These are phyloP conservation scores for Dryas octopetala DNA, from an alignment of 306 rosid species.

Conservation along the genomic window DNA sequence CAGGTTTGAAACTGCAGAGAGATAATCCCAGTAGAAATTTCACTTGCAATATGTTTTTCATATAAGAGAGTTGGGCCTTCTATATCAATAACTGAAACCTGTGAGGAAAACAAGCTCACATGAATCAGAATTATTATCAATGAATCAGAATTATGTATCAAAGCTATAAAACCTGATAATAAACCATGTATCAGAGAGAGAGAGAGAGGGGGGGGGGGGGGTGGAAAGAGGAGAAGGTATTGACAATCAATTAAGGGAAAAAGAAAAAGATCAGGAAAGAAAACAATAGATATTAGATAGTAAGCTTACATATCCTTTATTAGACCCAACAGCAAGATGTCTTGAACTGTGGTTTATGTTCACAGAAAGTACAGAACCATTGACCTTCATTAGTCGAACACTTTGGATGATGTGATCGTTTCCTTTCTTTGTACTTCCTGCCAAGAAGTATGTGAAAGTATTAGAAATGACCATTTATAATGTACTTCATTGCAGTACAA, in stretches of 20 bases:
- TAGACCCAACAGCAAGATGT: slow-evolving; percentile 89
- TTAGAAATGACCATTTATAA: slow-evolving; percentile 3
- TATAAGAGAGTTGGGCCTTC: slow-evolving; percentile 64
- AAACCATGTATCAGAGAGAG: too few relatives aligned
- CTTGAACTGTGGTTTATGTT: slow-evolving; percentile 47
- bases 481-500: slow-evolving; percentile 7
- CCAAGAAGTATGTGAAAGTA: slow-evolving; percentile 17
- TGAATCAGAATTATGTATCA: too few relatives aligned
- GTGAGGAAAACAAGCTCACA: slow-evolving; percentile 25
- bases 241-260: not conserved
- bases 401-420: slow-evolving; percentile 60
- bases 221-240: not conserved
- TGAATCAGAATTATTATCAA: too few relatives aligned
- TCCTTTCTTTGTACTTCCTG: slow-evolving; percentile 80
- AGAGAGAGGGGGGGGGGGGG: too few relatives aligned
- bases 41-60: slow-evolving; percentile 69
- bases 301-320: slow-evolving; percentile 76
- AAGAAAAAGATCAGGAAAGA: slow-evolving; percentile 9
- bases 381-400: slow-evolving; percentile 59
- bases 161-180: too few relatives aligned
- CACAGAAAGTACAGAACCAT: slow-evolving; percentile 61
- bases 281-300: not conserved
- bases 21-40: slow-evolving; percentile 60
- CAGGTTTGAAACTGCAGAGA: slow-evolving; percentile 67
- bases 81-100: slow-evolving; percentile 72